Percentiles rank a stretch among this genome's conserved stretches.
phyloP scores from a whole-genome alignment of 2,329 filamentous ascomycete species.

The Dactylonectria macrodidyma region DNA sequence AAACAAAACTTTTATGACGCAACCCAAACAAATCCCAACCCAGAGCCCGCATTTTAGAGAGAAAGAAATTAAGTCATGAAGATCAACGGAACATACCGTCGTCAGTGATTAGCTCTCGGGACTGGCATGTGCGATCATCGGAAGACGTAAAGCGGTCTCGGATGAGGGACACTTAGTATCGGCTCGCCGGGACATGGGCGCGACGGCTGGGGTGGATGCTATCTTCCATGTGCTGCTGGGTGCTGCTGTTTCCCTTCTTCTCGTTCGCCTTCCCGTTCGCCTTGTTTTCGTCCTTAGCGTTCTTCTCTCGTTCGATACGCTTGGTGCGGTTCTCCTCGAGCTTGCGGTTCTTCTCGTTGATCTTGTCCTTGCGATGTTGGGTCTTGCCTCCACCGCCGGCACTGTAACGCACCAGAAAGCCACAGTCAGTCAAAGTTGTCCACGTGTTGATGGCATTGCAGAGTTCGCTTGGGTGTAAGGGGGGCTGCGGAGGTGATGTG shows the following conservation, averaged over 20 bases:
- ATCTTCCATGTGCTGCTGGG: constrained; percentile 51
- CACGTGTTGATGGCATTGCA: neutral
- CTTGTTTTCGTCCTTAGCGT: constrained; percentile 50
- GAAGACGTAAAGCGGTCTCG: neutral
- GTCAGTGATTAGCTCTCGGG: neutral
- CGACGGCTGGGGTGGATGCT: constrained; percentile 69
- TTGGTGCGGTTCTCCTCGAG: constrained; percentile 76
- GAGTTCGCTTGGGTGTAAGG: constrained; percentile 3
- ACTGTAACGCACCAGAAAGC: constrained; percentile 57
- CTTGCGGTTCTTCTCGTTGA: constrained; percentile 88
- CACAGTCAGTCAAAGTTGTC: constrained; percentile 18
- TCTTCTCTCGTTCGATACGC: constrained; percentile 64
- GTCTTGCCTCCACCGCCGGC: constrained; percentile 90
- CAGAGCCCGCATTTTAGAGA: neutral
- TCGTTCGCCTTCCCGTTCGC: constrained; percentile 40
- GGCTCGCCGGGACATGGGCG: constrained; percentile 48
- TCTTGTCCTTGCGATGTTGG: constrained; percentile 79
- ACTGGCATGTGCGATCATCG: constrained; percentile 1
- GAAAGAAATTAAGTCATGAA: constrained; percentile 11
- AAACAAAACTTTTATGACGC: constrained; percentile 37
- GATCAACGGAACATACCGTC: neutral
- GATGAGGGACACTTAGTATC: constrained; percentile 25
- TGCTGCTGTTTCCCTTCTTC: constrained; percentile 37
- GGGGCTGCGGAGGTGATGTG: neutral
- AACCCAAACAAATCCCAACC: constrained; percentile 1